phyloP scores from a whole-genome alignment of 2,329 filamentous ascomycete species.

The Cytospora piceae region DNA sequence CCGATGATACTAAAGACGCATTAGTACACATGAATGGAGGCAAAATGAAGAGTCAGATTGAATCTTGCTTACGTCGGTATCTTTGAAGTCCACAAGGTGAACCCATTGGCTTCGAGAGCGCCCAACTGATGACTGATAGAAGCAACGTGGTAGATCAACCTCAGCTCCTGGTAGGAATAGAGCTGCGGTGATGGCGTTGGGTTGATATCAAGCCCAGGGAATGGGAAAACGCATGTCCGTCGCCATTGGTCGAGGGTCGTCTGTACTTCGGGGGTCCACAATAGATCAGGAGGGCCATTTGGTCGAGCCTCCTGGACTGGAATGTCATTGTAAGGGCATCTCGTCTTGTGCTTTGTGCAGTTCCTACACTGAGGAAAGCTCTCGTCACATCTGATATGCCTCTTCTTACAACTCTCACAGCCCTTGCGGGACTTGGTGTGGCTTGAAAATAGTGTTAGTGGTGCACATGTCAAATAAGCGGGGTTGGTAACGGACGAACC shows the following conservation, averaged over 20 bases:
- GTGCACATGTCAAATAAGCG: conserved; percentile 7
- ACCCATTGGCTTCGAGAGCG: conserved; percentile 75
- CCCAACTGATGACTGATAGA: conserved; percentile 83
- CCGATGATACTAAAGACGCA: conserved; percentile 68
- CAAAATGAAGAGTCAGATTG: conserved; percentile 25
- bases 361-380: conserved; percentile 98
- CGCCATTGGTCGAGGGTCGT: conserved; percentile 81
- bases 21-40: conserved; percentile 30
- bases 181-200: conserved; percentile 73
- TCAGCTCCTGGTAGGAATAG: conserved; percentile 77
- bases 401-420: conserved; percentile 95
- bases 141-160: conserved; percentile 88
- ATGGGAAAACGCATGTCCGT: conserved; percentile 81
- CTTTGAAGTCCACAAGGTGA: conserved; percentile 90
- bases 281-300: conserved; percentile 67
- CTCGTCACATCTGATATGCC: conserved; percentile 97
- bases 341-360: conserved; percentile 98
- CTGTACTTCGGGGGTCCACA: conserved; percentile 88
- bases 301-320: conserved; percentile 67
- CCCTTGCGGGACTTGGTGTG: conserved; percentile 99
- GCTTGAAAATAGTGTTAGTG: conserved; percentile 51
- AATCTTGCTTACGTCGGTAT: conserved; percentile 76
- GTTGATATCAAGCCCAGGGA: conserved; percentile 78
- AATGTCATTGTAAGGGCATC: conserved; percentile 96
- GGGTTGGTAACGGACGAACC: conserved; percentile 45